Evolutionary conservation across 2,329 filamentous ascomycete genomes (phyloP), one percentile per base, ranked within the genome.

Genomic region (Emmonsiellopsis sp.): DNA sequence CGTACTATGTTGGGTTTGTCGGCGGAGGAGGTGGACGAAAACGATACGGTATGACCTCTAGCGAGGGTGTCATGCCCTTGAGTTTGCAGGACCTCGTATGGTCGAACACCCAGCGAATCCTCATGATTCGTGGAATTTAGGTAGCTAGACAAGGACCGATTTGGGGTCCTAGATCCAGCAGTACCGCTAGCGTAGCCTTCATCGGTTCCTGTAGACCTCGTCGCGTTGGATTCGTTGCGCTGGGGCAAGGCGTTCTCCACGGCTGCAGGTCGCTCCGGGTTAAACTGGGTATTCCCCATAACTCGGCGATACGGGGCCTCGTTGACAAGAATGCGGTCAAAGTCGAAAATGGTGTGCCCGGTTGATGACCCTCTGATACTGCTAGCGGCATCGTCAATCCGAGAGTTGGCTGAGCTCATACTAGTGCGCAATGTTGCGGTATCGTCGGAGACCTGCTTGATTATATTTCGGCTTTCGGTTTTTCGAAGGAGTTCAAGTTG

Each of bases 391-490:
- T 60, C 58, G 34, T 58, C 58, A 31, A 60, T 57, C 33, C 61
- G 62, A 40, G 63, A 68, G 39, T 51, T 55, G 27, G 62, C 56
- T 39, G 59, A 57, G 54, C 63, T 65, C 37, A 55, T 61, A 13
- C 60, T 60, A 17, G 61, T 63, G 33, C 65, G 63, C 46, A 71
- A 57, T 2, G 68, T 69, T 14, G 60, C 62, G 14, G 68, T 68
- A 53, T 71, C 68, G 52, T 70, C 65, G n/a, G 61, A 65, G 27
- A 70, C 64, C 53, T 63, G 66, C 48, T 64, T 58, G 27, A 71
- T 67, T 4, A 71, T 67, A 17, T 58, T 59, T 45, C 65, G 64
- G 43, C 62, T 71, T 51, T 65, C 62, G 7, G 62, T 61, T 51
- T 58, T 60, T 34, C 65, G 62, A 9, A 72, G 60, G 7, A 71